phyloP scores from a whole-genome alignment of 441 rosid genomes.

The Populus hybrid region DNA sequence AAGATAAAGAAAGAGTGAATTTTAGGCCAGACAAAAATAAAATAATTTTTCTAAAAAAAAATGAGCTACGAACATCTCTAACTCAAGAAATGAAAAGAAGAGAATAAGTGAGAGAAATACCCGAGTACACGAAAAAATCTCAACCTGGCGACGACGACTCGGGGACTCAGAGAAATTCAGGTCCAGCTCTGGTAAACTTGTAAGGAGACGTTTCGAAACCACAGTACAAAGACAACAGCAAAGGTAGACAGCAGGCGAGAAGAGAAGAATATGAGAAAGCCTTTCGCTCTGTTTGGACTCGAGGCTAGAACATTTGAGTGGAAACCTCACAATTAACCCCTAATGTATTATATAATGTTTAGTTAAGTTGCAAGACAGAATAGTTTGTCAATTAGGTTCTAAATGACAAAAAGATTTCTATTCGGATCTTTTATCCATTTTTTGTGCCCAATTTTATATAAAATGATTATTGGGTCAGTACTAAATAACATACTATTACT shows the following conservation, averaged over 20 bases:
- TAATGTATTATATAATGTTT: too few relatives aligned
- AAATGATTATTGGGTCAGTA: too few relatives aligned
- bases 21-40: neutral
- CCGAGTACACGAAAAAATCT: neutral
- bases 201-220: neutral
- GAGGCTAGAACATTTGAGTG: neutral
- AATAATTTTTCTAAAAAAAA: too few relatives aligned
- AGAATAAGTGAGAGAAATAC: neutral
- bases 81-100: neutral
- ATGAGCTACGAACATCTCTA: too few relatives aligned
- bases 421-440: too few relatives aligned
- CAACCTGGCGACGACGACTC: neutral
- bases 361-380: neutral
- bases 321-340: too few relatives aligned
- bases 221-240: neutral
- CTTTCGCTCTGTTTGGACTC: neutral
- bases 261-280: neutral
- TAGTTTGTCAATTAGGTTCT: too few relatives aligned
- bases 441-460: too few relatives aligned
- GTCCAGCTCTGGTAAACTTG: neutral
- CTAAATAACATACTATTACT: too few relatives aligned
- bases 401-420: neutral
- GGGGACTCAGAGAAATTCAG: neutral
- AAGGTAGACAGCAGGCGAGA: neutral
- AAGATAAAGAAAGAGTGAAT: too few relatives aligned